Conservation (phyloP, 2,329 filamentous ascomycete species). For the Colletotrichum acutatum region DNA sequence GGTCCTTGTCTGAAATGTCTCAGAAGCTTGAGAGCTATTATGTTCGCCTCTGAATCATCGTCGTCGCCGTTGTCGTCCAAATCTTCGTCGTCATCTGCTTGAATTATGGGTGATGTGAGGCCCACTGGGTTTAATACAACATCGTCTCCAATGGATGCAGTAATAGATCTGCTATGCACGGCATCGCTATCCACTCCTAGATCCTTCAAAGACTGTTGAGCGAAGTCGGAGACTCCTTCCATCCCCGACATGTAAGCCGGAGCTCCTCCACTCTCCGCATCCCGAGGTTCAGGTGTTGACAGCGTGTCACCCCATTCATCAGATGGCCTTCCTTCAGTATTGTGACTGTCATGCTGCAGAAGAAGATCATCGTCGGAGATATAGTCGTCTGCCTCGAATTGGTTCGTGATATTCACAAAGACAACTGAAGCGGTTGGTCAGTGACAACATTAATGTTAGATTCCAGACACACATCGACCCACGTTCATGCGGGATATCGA, state of each 20-base stretch:
- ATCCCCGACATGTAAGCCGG: too few species aligned
- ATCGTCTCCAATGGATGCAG: too few species aligned
- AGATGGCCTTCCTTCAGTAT: not conserved
- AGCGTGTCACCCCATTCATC: not conserved
- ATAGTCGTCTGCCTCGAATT: not conserved
- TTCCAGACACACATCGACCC: not conserved
- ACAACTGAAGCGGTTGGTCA: not conserved
- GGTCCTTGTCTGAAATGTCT: conserved; percentile 25
- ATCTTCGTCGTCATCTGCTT: not conserved
- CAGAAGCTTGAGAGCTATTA: not conserved
- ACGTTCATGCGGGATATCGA: not conserved
- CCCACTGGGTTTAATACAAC: too few species aligned
- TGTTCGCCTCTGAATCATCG: not conserved
- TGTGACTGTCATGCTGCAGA: not conserved
- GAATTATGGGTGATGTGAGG: too few species aligned
- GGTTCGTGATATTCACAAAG: not conserved
- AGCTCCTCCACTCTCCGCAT: not conserved
- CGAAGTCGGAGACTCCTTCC: too few species aligned
- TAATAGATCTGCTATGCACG: too few species aligned
- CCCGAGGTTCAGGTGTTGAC: not conserved
- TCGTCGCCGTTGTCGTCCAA: not conserved
- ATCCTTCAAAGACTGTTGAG: too few species aligned
- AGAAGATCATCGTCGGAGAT: not conserved
- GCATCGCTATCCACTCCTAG: too few species aligned
- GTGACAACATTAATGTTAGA: too few species aligned